Evolutionary conservation across 2,329 filamentous ascomycete genomes (phyloP), one percentile per base, ranked within the genome.

Genomic region (Colletotrichum scovillei): DNA sequence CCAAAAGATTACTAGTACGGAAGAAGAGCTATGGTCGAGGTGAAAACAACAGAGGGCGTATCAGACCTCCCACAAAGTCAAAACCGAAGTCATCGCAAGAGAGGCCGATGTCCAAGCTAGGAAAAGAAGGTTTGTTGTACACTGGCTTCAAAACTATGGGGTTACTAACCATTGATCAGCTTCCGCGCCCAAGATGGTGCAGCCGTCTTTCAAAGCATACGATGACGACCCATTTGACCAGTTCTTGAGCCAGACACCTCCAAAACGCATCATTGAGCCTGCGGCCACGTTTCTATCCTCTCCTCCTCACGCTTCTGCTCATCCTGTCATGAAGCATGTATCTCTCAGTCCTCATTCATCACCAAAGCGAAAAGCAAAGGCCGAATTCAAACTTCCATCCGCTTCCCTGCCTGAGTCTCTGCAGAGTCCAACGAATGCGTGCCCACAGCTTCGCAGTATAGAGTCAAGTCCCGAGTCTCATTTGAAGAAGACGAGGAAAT

Each of bases 181-280:
- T 49, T 12, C 26, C 12, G 55, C 32, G 19, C 67, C 67, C 26
- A 56, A 71, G 38, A 60, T 24, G 22, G 30, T 35, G 3, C 26
- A 28, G 35, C 71, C 71, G 24, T 65, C 60, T 11, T 73, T 73
- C 55, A 73, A 73, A 57, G 69, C 71, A 38, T 73, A 73, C 9
- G 67, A 71, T 24, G 71, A 73, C 30, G 71, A 73, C 19, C 71
- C 71, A 2, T 73, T 73, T 14, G 71, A 71, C 2, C 49, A 71
- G 22, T 63, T 73, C 16, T 7, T 52, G 5, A 22, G 30, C 55
- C 65, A 66, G 22, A 42, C 56, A 57, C 32, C 71, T 14, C 67
- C 56, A 5, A 66, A 62, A n/a, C 30, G 30, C 19, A 46, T 66
- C 6, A 52, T 73, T 38, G 35, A 71, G 5, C 38, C 62, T 5